Percentiles rank a stretch among this genome's conserved stretches.
phyloP scores from a whole-genome alignment of 2,329 filamentous ascomycete genomes.

The Aspergillus pseudotamarii region DNA sequence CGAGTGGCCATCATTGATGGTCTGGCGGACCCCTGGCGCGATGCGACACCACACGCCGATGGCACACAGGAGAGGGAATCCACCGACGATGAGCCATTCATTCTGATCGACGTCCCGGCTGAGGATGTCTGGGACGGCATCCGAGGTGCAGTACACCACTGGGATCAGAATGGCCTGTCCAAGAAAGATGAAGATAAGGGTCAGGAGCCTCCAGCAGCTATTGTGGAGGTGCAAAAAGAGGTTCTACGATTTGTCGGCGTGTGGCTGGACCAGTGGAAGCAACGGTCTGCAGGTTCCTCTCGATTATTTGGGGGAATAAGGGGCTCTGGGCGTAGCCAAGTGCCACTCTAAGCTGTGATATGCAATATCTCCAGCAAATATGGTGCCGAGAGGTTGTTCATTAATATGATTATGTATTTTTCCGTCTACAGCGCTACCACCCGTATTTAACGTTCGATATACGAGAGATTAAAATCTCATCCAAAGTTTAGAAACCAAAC shows the following conservation, averaged over 20 bases:
- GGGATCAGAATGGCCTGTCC: conserved; percentile 38
- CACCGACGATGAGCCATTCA: conserved; percentile 68
- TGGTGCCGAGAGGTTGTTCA: no score
- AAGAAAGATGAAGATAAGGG: conserved; percentile 41
- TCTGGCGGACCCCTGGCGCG: conserved; percentile 77
- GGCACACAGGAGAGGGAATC: conserved; percentile 59
- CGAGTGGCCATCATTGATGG: conserved; percentile 79
- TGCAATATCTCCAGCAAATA: background rate
- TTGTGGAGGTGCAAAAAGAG: conserved; percentile 61
- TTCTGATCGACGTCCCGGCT: conserved; percentile 58
- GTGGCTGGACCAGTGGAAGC: conserved; percentile 67
- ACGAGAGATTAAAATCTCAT: background rate
- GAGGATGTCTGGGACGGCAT: conserved; percentile 26
- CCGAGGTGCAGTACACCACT: conserved; percentile 75
- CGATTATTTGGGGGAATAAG: background rate
- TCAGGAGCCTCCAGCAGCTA: conserved; percentile 55
- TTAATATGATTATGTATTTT: no score
- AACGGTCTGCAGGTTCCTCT: background rate
- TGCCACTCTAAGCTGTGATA: background rate
- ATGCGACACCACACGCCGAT: conserved; percentile 71
- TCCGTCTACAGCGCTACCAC: no score
- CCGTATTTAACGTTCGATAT: background rate
- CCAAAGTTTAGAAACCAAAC: background rate
- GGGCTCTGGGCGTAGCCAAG: background rate
- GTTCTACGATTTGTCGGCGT: conserved; percentile 64